A percentile compares a stretch with the other conserved stretches of the same genome.
phyloP scores from a whole-genome alignment of 176 grass and related monocot genomes.

The Tuctoria greenei region DNA sequence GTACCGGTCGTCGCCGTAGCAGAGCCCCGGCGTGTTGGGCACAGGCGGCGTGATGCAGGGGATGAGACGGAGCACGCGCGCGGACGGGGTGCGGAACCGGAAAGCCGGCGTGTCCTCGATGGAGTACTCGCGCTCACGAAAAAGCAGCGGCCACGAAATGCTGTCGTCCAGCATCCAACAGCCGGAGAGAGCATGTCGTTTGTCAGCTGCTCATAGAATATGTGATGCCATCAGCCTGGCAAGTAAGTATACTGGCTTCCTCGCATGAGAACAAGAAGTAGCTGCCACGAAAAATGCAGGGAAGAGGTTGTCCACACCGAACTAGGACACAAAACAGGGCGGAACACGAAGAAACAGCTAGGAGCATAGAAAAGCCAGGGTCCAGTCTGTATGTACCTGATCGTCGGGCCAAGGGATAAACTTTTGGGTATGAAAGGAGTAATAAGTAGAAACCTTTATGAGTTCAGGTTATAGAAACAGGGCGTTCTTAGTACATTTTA shows the following conservation, averaged over 20 bases:
- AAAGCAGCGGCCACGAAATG: constrained; percentile 13
- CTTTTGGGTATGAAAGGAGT: neutral
- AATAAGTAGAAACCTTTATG: neutral
- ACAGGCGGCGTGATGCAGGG: too few species aligned
- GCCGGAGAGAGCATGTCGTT: neutral
- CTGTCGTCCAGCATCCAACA: constrained; percentile 13
- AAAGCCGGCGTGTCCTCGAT: too few species aligned
- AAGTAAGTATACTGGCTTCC: constrained; percentile 21
- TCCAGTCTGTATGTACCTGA: constrained; percentile 10
- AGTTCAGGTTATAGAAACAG: neutral
- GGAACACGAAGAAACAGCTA: neutral
- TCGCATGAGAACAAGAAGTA: constrained; percentile 15
- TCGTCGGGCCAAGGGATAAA: neutral
- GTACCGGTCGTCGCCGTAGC: too few species aligned
- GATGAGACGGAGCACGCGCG: too few species aligned
- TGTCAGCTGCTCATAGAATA: neutral
- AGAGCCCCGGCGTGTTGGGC: too few species aligned
- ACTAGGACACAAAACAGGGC: constrained; percentile 12
- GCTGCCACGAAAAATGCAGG: constrained; percentile 32
- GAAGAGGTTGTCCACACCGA: constrained; percentile 17
- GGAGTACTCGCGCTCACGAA: too few species aligned
- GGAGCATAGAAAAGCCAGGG: neutral
- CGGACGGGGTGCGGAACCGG: too few species aligned
- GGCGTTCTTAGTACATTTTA: neutral
- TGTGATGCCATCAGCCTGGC: constrained; percentile 1